Percentiles rank a stretch among this genome's conserved stretches.
Evolutionary conservation across 768 basidiomycete genomes (phyloP).

Genomic region (Boletellus ananiceps): DNA sequence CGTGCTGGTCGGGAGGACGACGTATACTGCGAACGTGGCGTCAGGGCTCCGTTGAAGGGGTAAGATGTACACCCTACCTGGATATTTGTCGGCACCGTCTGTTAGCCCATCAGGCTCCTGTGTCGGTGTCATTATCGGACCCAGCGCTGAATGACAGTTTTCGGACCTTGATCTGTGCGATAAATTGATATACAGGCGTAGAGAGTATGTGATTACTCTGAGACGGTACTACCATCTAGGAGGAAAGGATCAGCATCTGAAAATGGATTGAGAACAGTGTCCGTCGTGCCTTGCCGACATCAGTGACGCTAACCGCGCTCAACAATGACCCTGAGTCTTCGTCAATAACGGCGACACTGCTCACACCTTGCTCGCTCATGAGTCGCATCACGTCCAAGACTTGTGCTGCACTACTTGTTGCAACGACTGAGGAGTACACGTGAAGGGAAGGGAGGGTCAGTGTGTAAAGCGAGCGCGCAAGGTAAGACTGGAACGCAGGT

Average conservation of each 20-base stretch:
- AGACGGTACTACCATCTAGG: slow-evolving; percentile 71
- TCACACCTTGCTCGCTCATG: slow-evolving; percentile 84
- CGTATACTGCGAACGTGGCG: slow-evolving; percentile 52
- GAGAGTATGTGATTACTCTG: slow-evolving; percentile 75
- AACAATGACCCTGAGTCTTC: slow-evolving; percentile 57
- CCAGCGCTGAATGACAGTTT: neutral
- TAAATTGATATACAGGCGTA: slow-evolving; percentile 63
- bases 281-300: slow-evolving; percentile 62
- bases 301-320: slow-evolving; percentile 79
- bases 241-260: neutral
- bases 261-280: neutral
- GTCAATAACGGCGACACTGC: slow-evolving; percentile 74
- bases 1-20: slow-evolving; percentile 59
- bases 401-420: slow-evolving; percentile 53
- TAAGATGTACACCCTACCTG: slow-evolving; percentile 41
- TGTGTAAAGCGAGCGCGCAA: slow-evolving; percentile 52
- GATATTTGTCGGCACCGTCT: slow-evolving; percentile 76
- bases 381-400: slow-evolving; percentile 79
- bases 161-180: slow-evolving; percentile 65
- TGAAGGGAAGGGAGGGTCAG: slow-evolving; percentile 63
- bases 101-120: slow-evolving; percentile 71
- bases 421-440: slow-evolving; percentile 58
- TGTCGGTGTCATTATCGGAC: slow-evolving; percentile 2
- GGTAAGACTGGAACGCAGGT: slow-evolving; percentile 28
- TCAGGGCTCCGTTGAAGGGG: neutral